Percentiles rank a stretch among this genome's conserved stretches.
Conservation (phyloP, 805 yeast species). For the Pichia exigua region DNA sequence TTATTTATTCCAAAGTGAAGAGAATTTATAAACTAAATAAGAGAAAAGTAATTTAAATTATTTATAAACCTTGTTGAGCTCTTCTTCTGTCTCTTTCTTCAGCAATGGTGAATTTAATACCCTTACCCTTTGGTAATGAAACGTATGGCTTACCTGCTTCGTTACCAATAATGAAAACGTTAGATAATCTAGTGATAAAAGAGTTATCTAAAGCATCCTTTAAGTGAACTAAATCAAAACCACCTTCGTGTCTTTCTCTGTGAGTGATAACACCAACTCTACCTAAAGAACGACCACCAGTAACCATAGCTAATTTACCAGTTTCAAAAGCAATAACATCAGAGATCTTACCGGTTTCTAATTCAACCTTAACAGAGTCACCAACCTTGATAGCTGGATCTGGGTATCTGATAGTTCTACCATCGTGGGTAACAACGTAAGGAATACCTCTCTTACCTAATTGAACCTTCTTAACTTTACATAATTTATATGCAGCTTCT, state of each 20-base stretch:
- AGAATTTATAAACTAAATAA: constrained; percentile 2
- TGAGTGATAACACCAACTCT: constrained; percentile 93
- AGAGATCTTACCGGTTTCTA: constrained; percentile 90
- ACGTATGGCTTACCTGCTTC: constrained; percentile 92
- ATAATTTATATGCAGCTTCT: constrained; percentile 97
- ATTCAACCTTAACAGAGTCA: constrained; percentile 96
- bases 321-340: constrained; percentile 88
- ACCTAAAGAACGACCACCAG: constrained; percentile 99
- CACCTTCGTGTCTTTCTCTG: constrained; percentile 98
- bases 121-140: constrained; percentile 98
- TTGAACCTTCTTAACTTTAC: constrained; percentile 96
- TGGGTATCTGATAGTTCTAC: constrained; percentile 99
- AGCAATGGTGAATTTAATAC: constrained; percentile 90
- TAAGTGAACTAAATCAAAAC: constrained; percentile 95
- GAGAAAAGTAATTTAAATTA: constrained; percentile 4
- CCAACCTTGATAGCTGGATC: constrained; percentile 94
- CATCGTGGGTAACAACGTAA: constrained; percentile 98
- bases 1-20: constrained; percentile 5
- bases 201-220: constrained; percentile 92
- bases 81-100: constrained; percentile 99
- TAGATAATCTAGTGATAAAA: constrained; percentile 87
- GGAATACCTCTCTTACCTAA: constrained; percentile 98
- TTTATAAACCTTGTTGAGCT: constrained; percentile 60
- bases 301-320: constrained; percentile 86
- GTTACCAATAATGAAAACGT: constrained; percentile 85